These are phyloP conservation scores for Candida tammaniensis DNA, from an alignment of 805 yeast species.

Conservation along the genomic window DNA sequence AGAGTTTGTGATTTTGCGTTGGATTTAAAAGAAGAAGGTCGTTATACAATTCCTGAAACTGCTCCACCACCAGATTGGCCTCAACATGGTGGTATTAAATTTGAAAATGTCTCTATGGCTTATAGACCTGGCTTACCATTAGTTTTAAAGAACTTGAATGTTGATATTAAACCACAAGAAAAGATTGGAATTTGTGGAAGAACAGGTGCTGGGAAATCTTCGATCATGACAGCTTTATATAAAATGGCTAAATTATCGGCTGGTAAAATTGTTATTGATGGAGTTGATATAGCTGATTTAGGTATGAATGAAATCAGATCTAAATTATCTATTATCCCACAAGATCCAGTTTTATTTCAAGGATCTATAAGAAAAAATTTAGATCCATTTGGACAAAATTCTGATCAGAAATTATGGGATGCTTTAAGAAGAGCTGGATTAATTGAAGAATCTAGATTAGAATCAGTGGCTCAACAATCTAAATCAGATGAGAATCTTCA, in stretches of 20 bases:
- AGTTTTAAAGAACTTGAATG: constrained; percentile 47
- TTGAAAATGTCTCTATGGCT: constrained; percentile 49
- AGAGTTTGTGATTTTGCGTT: constrained; percentile 44
- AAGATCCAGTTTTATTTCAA: constrained; percentile 63
- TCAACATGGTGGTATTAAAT: constrained; percentile 42
- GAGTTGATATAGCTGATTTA: constrained; percentile 49
- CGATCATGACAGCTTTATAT: constrained; percentile 62
- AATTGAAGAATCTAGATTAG: constrained; percentile 20
- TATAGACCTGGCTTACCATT: constrained; percentile 61
- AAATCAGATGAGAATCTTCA: constrained; percentile 20
- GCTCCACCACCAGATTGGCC: constrained; percentile 53
- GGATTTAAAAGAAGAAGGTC: constrained; percentile 64
- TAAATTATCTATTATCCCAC: constrained; percentile 65
- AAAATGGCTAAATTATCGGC: constrained; percentile 50
- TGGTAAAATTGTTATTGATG: constrained; percentile 56
- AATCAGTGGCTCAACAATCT: constrained; percentile 14
- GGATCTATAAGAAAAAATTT: constrained; percentile 57
- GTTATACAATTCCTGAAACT: constrained; percentile 43
- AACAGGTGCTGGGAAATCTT: constrained; percentile 83
- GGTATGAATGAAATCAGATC: constrained; percentile 56
- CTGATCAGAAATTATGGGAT: constrained; percentile 56
- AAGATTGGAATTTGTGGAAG: constrained; percentile 86
- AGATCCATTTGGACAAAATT: constrained; percentile 55
- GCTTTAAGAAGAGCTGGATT: constrained; percentile 56
- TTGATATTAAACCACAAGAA: constrained; percentile 51